A percentile compares a stretch with the other conserved stretches of the same genome.
Evolutionary conservation across 2,329 filamentous ascomycete genomes (phyloP).

Genomic region (Geosmithia flava): DNA sequence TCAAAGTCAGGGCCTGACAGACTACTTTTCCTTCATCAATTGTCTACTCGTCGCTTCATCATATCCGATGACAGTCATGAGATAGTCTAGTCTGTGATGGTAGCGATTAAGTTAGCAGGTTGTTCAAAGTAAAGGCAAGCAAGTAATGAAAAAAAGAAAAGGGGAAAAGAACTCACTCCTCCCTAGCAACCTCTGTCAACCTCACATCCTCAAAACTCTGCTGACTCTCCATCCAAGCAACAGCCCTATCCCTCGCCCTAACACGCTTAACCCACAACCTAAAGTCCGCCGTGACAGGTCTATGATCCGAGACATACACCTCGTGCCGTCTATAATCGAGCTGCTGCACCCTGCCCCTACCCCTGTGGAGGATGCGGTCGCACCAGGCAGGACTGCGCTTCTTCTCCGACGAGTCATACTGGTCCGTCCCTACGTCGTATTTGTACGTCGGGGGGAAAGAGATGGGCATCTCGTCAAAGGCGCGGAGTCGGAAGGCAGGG

Average conservation of each 20-base stretch:
- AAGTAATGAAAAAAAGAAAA: neutral
- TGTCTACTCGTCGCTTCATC: slow-evolving; percentile 36
- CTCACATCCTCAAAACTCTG: slow-evolving; percentile 63
- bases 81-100: slow-evolving; percentile 31
- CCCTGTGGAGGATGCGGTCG: slow-evolving; percentile 81
- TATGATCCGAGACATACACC: slow-evolving; percentile 80
- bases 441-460: slow-evolving; percentile 95
- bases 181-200: slow-evolving; percentile 53
- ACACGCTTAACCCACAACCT: slow-evolving; percentile 77
- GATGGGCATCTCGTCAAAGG: slow-evolving; percentile 85
- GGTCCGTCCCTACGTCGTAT: slow-evolving; percentile 91
- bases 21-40: slow-evolving; percentile 27
- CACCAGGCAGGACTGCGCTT: slow-evolving; percentile 93
- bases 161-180: slow-evolving; percentile 52
- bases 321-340: slow-evolving; percentile 83
- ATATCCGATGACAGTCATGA: slow-evolving; percentile 39
- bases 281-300: slow-evolving; percentile 81
- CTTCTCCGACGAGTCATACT: slow-evolving; percentile 91
- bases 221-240: slow-evolving; percentile 61
- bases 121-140: neutral
- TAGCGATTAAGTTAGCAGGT: slow-evolving; percentile 10
- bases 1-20: no score
- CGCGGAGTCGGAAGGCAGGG: slow-evolving; percentile 74
- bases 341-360: slow-evolving; percentile 71
- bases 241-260: slow-evolving; percentile 49